A percentile compares a stretch with the other conserved stretches of the same genome.
Evolutionary conservation across 257 asterid genomes (phyloP).

Genomic region (Anisodus acutangulus): DNA sequence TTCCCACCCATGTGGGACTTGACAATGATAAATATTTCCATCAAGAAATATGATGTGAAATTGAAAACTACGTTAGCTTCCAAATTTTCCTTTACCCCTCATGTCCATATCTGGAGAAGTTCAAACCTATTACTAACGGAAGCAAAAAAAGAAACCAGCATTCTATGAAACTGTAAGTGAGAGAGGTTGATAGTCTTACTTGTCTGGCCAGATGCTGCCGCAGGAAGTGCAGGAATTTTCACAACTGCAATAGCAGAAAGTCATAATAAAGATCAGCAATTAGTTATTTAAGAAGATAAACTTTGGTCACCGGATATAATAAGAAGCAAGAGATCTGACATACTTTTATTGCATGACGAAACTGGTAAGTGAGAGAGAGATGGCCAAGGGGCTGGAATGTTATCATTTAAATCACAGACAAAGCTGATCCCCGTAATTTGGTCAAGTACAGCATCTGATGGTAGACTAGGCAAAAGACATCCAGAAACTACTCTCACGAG

Average conservation of each 20-base stretch:
- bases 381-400: constrained; percentile 99
- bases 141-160: constrained; percentile 5
- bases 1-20: background rate
- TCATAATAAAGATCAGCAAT: background rate
- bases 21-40: background rate
- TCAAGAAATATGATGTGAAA: constrained; percentile 16
- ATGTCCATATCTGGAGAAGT: background rate
- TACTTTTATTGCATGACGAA: constrained; percentile 94
- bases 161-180: constrained; percentile 6
- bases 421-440: constrained; percentile 77
- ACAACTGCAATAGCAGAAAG: constrained; percentile 60
- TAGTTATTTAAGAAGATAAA: background rate
- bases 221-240: constrained; percentile 97
- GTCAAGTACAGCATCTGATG: constrained; percentile 86
- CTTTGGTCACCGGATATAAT: background rate
- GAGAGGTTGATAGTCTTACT: constrained; percentile 51
- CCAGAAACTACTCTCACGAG: constrained; percentile 64
- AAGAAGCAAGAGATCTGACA: constrained; percentile 25
- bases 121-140: background rate
- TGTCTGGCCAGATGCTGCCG: constrained; percentile 89
- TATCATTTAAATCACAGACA: constrained; percentile 91
- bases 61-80: background rate
- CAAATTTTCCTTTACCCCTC: constrained; percentile 21
- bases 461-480: constrained; percentile 96
- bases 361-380: constrained; percentile 62